Conservation (phyloP, 2,329 filamentous ascomycete species). For the Fusarium fujikuroi region DNA sequence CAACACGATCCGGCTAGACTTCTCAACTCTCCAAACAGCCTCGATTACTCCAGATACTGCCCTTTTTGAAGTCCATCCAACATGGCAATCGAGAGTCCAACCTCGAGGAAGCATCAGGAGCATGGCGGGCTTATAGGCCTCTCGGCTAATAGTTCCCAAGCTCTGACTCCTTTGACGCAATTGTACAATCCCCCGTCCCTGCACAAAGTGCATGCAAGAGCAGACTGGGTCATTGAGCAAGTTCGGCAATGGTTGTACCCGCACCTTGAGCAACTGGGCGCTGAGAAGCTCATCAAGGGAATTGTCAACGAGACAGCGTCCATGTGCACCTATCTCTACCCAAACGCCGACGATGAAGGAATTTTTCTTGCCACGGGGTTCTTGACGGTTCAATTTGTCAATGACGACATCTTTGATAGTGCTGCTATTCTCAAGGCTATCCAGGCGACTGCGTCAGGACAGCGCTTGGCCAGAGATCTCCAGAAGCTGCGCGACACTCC, state of each 20-base stretch:
- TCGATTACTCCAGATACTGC: no score
- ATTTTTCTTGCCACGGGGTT: not conserved
- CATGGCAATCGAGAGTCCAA: no score
- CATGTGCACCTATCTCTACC: not conserved
- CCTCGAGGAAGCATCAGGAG: no score
- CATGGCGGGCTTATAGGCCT: rapidly evolving
- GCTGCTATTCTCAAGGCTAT: not conserved
- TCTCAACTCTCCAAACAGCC: no score
- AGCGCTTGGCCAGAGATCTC: rapidly evolving
- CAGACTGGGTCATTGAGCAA: not conserved
- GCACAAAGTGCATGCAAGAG: not conserved
- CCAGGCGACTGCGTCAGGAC: not conserved
- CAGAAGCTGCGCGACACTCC: not conserved
- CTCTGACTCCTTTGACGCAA: rapidly evolving
- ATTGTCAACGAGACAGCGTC: not conserved
- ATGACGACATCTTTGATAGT: not conserved
- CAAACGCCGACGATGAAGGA: not conserved
- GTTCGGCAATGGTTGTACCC: not conserved
- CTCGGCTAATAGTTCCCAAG: rapidly evolving
- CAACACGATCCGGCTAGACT: not conserved
- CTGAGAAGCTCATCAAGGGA: not conserved
- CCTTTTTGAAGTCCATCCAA: no score
- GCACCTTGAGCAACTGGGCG: not conserved
- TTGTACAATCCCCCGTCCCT: not conserved
- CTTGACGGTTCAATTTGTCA: not conserved